These are phyloP conservation scores for Solanum pimpinellifolium DNA, from an alignment of 257 asterid species.

Conservation along the genomic window DNA sequence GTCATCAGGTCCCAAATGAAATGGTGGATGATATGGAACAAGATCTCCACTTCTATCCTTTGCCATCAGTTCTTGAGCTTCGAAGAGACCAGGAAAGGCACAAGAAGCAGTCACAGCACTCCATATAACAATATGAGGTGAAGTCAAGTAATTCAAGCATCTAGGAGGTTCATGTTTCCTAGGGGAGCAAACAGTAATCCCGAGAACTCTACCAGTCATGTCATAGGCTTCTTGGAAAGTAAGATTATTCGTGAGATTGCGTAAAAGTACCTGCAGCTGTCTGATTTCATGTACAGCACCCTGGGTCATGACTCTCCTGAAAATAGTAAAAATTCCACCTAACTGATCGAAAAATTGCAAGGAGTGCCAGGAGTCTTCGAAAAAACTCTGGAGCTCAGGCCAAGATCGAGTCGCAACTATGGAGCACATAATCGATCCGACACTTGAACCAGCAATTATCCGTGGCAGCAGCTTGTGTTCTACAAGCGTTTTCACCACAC, in stretches of 20 bases:
- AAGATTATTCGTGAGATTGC: conserved; percentile 63
- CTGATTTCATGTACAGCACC: conserved; percentile 82
- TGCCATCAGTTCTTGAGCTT: conserved; percentile 87
- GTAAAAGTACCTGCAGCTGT: conserved; percentile 54
- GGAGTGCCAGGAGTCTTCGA: conserved; percentile 78
- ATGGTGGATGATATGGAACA: conserved; percentile 81
- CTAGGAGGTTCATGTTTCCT: conserved; percentile 82
- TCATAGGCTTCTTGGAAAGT: conserved; percentile 86
- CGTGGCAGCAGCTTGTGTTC: conserved; percentile 73
- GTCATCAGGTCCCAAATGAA: conserved; percentile 66
- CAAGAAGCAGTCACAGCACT: conserved; percentile 89
- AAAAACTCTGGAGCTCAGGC: conserved; percentile 84
- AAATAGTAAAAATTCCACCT: conserved; percentile 64
- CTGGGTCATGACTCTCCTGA: conserved; percentile 56
- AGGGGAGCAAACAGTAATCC: conserved; percentile 73
- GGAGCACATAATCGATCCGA: conserved; percentile 74
- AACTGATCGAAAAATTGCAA: conserved; percentile 64
- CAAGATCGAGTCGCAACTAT: conserved; percentile 71
- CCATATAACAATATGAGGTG: conserved; percentile 88
- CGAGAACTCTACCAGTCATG: conserved; percentile 70
- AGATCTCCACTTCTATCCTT: conserved; percentile 73
- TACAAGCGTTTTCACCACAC: conserved; percentile 72
- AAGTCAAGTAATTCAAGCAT: conserved; percentile 77
- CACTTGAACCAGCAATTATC: conserved; percentile 79
- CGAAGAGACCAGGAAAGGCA: conserved; percentile 81